Percentiles rank a stretch among this genome's conserved stretches.
Evolutionary conservation across 2,329 filamentous ascomycete genomes (phyloP).

Genomic region (Sphaerulina musiva): DNA sequence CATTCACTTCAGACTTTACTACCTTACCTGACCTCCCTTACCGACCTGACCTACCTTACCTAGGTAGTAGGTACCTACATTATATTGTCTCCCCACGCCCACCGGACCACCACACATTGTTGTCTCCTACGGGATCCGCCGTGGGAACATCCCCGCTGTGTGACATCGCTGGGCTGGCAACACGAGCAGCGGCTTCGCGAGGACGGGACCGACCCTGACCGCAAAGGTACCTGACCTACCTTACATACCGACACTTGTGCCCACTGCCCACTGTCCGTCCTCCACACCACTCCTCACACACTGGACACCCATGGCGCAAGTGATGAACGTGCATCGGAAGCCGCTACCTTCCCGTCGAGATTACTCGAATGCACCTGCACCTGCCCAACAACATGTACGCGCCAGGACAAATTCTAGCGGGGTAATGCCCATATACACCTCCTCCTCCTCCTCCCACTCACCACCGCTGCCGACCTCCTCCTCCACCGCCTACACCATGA

Average conservation of each 20-base stretch:
- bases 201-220: neutral
- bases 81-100: too few relatives aligned
- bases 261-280: neutral
- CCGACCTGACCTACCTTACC: too few relatives aligned
- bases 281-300: neutral
- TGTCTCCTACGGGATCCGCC: too few relatives aligned
- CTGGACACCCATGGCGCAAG: neutral
- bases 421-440: constrained; percentile 26
- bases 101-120: too few relatives aligned
- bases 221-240: too few relatives aligned
- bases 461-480: constrained; percentile 18
- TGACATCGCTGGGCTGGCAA: neutral
- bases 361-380: constrained; percentile 9
- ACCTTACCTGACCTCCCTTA: too few relatives aligned
- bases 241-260: neutral
- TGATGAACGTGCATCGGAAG: constrained; percentile 7
- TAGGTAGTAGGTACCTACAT: too few relatives aligned
- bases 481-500: constrained; percentile 20
- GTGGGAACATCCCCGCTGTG: neutral
- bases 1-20: too few relatives aligned
- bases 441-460: constrained; percentile 19
- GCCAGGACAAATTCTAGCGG: constrained; percentile 39
- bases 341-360: constrained; percentile 5
- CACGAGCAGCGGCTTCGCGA: neutral
- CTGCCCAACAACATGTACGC: constrained; percentile 36